Evolutionary conservation across 2,329 filamentous ascomycete genomes (phyloP), one percentile per base, ranked within the genome.

Genomic region (Camillea tinctor): DNA sequence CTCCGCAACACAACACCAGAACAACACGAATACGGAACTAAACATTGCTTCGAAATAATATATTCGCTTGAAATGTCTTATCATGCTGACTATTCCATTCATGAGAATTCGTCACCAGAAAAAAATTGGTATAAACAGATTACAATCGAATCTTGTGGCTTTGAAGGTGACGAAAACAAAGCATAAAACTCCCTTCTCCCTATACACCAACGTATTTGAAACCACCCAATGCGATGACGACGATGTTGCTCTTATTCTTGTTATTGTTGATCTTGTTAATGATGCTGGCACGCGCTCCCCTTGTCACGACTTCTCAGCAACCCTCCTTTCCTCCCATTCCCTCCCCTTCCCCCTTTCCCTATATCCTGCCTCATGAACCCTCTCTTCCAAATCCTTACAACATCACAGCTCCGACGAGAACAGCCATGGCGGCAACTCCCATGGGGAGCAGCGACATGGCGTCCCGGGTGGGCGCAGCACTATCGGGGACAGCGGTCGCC

Each of bases 351-450:
- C 13, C 26, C 26, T 30, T 30, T 49, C 15, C 22, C 20, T 15
- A 40, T 50, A 30, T 30, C 26, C 26, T n/a, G 5, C 36, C 36
- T n/a, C 26, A 30, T 30, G 7, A 17, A 24, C 1, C 11, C 50
- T 4, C 50, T 19, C 22, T 9, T n/a, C 22, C 50, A 22, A 13
- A 1, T 19, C 11, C 13, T 56, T 64, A 68, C 57, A 68, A 51
- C 23, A 68, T 17, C 20, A 62, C 48, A 19, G 66, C 65, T 7
- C 66, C 66, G 2, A 64, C 11, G 6, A 68, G 60, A 2, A 68
- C 54, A 44, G 65, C 60, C 21, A 57, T 55, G 4, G 59, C 62
- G 1, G 64, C 65, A 21, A 52, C 58, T 5, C 54, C 62, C 57
- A 64, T 62, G 60, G 57, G 52, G 23, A 66, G n/a, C 19, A 67